phyloP scores from a whole-genome alignment of 169 alveolate species.

The Plasmodium malariae region DNA sequence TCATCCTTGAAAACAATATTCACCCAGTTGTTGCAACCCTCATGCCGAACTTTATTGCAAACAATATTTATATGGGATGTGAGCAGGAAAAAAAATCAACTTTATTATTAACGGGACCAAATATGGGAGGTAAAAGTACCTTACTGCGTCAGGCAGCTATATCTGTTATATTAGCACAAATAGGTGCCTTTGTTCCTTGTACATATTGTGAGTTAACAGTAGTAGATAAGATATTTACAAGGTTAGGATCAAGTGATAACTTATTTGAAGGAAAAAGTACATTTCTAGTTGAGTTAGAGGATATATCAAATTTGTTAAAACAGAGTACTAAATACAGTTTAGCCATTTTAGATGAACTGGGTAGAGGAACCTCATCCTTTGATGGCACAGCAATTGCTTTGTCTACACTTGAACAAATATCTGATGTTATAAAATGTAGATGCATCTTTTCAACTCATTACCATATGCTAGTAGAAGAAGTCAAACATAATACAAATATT shows the following conservation, averaged over 20 bases:
- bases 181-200: slow-evolving; percentile 99
- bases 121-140: slow-evolving; percentile 99
- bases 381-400: slow-evolving; percentile 99
- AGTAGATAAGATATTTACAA: slow-evolving; percentile 98
- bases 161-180: slow-evolving; percentile 97
- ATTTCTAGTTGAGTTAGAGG: slow-evolving; percentile 98
- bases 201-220: slow-evolving; percentile 90
- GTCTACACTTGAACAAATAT: slow-evolving; percentile 93
- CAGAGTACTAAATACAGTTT: slow-evolving; percentile 91
- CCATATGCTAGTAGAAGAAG: slow-evolving; percentile 87
- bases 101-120: slow-evolving; percentile 99
- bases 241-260: slow-evolving; percentile 99
- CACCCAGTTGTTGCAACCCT: slow-evolving; percentile 87
- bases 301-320: slow-evolving; percentile 88
- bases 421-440: slow-evolving; percentile 89
- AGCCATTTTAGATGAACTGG: slow-evolving; percentile 98
- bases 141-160: slow-evolving; percentile 96
- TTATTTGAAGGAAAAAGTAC: slow-evolving; percentile 98
- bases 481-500: slow-evolving; percentile 76
- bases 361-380: slow-evolving; percentile 99
- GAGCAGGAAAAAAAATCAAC: slow-evolving; percentile 46
- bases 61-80: slow-evolving; percentile 82
- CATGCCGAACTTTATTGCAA: slow-evolving; percentile 88
- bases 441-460: slow-evolving; percentile 97
- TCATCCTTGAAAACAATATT: slow-evolving; percentile 55